Evolutionary conservation across 768 basidiomycete genomes (phyloP).

Genomic region (Cystobasidiopsis lactophilus): DNA sequence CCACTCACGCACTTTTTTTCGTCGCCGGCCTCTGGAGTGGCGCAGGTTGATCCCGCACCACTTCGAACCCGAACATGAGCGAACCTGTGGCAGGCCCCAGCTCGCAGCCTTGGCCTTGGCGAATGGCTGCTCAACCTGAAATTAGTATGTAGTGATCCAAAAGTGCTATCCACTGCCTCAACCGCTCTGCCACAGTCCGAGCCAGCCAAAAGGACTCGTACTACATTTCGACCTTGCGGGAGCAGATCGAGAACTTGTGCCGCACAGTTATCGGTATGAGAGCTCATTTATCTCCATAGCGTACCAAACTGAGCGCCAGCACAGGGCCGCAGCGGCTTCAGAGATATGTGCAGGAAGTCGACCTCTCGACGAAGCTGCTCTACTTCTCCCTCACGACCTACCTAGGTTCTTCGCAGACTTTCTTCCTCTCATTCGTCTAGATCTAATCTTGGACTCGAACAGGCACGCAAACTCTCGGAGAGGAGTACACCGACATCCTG

Average conservation of each 20-base stretch:
- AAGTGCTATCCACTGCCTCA: no score
- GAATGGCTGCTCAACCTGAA: no score
- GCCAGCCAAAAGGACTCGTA: slow-evolving; percentile 22
- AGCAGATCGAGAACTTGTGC: slow-evolving; percentile 16
- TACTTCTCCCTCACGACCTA: slow-evolving; percentile 20
- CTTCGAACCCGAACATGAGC: no score
- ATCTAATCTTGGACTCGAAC: neutral
- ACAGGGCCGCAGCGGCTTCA: slow-evolving; percentile 19
- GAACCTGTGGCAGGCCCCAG: no score
- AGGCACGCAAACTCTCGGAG: slow-evolving; percentile 21
- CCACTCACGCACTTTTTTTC: no score
- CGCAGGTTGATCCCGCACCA: no score
- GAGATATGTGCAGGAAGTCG: slow-evolving; percentile 15
- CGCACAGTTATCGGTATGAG: slow-evolving; percentile 14
- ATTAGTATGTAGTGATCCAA: no score
- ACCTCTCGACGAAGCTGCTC: slow-evolving; percentile 12
- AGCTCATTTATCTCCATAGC: no score
- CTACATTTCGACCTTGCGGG: slow-evolving; percentile 17
- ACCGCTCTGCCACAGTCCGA: slow-evolving; percentile 15
- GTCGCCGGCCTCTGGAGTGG: no score
- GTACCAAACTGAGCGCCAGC: no score
- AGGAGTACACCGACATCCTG: slow-evolving; percentile 21
- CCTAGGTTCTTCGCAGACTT: slow-evolving; percentile 15
- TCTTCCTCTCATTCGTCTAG: neutral
- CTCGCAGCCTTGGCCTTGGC: no score